A percentile compares a stretch with the other conserved stretches of the same genome.
Conservation (phyloP, 495 filamentous ascomycete species). For the Penicillium coffeae region DNA sequence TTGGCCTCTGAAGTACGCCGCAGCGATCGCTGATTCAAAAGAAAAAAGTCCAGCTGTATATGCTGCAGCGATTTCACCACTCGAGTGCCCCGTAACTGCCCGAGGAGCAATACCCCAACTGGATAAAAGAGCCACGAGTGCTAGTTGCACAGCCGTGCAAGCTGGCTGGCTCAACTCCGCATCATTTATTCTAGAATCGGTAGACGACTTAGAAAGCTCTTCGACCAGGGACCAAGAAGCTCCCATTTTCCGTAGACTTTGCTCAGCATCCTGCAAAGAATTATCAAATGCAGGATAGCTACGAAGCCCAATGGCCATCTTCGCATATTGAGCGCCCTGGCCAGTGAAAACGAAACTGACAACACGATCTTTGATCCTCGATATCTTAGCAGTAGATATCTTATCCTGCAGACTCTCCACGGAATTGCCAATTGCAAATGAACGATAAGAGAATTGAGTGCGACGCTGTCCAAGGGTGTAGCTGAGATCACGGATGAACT, state of each 20-base stretch:
- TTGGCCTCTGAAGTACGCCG: conserved; percentile 37
- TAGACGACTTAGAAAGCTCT: conserved; percentile 2
- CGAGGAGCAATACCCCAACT: conserved; percentile 40
- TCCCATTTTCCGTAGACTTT: conserved; percentile 10
- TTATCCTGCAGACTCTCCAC: background rate
- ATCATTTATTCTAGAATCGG: conserved; percentile 7
- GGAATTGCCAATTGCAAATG: background rate
- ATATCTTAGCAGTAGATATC: background rate
- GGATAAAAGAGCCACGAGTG: conserved; percentile 39
- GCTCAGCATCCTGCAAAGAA: too few relatives aligned
- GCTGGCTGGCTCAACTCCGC: conserved; percentile 35
- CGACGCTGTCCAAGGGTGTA: background rate
- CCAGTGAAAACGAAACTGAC: conserved; percentile 66
- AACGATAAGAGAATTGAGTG: background rate
- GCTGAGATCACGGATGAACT: background rate
- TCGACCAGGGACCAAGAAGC: conserved; percentile 18
- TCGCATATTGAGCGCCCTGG: conserved; percentile 58
- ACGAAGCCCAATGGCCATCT: conserved; percentile 37
- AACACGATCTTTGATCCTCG: background rate
- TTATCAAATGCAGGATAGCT: conserved; percentile 11
- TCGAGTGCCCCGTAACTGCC: conserved; percentile 58
- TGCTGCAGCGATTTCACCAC: conserved; percentile 61
- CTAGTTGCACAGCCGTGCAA: conserved; percentile 51
- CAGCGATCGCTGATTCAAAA: conserved; percentile 26
- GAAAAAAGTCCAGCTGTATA: conserved; percentile 52